Base-by-base conservation (phyloP, 2,329 filamentous ascomycete species). In the Claviceps fusiformis region DNA sequence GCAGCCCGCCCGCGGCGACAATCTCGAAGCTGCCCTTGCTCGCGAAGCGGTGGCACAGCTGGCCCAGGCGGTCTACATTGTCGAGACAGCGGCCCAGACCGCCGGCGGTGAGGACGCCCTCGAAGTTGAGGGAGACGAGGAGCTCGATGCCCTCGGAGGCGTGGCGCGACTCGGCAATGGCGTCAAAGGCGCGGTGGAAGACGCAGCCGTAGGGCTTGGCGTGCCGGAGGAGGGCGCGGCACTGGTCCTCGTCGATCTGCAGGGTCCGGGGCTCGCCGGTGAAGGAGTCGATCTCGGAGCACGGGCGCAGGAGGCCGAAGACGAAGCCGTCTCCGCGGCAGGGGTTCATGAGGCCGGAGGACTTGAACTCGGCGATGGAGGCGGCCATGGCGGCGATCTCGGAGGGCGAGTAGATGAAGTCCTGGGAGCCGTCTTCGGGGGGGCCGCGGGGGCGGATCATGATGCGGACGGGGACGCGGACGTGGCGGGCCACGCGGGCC, bases 181-280 rank as follows among this genome's bases (percentile, higher is more conserved):
- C 67, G 61, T 82, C 79, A 56, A 80, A 79, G 2, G 79, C 79
- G 17, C 79, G 73, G 63, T 81, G 78, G 58, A 82, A 77, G n/a
- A 79, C 71, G 58, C 74, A 75, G 17, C 63, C 64, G 37, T 71
- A 71, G 2, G 74, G 75, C 7, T 58, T 61, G 0, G 77, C 74
- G 15, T 68, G 63, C 2, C 60, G 45, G 0, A 79, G 66, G 4
- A 82, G 71, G 53, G 60, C 58, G 2, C 39, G 53, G 61, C 73
- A 77, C 48, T 68, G 61, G n/a, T 63, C 59, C 7, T 61, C 58
- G 59, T 81, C 73, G n/a, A 80, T 57, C 29, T 33, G 29, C 46
- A 48, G 5, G 9, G 15, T 48, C 29, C 19, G 15, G 41, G 31
- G 47, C 0, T 15, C 11, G 11, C 45, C 44, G 41, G n/a, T 45